These are phyloP conservation scores for Chlamydomonas sphaeroides DNA, from an alignment of 139 green algal genomes.

Conservation along the genomic window DNA sequence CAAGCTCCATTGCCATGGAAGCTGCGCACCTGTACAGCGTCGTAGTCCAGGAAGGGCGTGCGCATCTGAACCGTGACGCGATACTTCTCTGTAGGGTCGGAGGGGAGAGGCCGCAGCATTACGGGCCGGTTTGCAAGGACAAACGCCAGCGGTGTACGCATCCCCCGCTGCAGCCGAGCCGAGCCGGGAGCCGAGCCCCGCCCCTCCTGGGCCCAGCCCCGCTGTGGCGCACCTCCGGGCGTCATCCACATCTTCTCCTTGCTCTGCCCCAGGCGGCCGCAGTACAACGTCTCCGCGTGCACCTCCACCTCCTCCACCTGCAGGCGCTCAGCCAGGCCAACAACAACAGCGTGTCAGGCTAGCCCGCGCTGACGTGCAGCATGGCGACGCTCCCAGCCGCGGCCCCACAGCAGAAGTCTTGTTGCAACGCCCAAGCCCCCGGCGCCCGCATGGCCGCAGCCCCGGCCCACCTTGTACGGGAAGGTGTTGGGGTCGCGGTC, in stretches of 20 bases:
- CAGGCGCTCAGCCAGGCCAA: no score
- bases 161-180: background rate
- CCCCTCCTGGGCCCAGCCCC: no score
- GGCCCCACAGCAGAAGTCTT: no score
- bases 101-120: background rate
- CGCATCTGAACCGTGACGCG: slow-evolving; percentile 36
- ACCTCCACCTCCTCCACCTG: slow-evolving; percentile 38
- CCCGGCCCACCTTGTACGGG: slow-evolving; percentile 29
- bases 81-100: slow-evolving; percentile 43
- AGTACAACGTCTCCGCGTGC: slow-evolving; percentile 2
- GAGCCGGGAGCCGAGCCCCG: no score
- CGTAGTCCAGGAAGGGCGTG: slow-evolving; percentile 45
- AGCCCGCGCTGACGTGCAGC: no score
- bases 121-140: no score
- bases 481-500: slow-evolving; percentile 9
- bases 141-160: no score
- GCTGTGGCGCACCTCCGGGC: slow-evolving; percentile 26
- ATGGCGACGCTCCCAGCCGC: no score
- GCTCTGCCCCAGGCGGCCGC: slow-evolving; percentile 1
- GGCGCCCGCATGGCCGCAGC: no score
- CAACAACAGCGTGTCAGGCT: no score
- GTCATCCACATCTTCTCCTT: slow-evolving; percentile 51
- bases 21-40: slow-evolving; percentile 19
- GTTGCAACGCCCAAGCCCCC: no score
- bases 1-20: background rate